phyloP scores from a whole-genome alignment of 1,284 basidiomycete genomes.

The Austroboletus niveus region DNA sequence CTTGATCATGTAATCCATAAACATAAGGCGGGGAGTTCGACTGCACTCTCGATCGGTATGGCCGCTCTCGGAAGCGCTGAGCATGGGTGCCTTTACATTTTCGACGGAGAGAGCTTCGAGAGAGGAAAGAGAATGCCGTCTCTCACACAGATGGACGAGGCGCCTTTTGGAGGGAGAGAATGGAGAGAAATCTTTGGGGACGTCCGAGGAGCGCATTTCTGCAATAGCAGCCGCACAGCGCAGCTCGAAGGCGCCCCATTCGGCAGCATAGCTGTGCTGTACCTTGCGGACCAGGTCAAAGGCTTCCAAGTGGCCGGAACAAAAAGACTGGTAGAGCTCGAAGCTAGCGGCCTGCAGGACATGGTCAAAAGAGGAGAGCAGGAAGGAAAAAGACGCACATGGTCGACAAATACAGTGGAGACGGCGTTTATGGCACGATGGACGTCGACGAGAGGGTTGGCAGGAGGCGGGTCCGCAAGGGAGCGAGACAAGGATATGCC shows the following conservation, averaged over 20 bases:
- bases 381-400: constrained; percentile 44
- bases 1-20: constrained; percentile 86
- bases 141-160: constrained; percentile 26
- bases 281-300: constrained; percentile 67
- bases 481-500: constrained; percentile 41
- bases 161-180: constrained; percentile 16
- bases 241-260: constrained; percentile 83
- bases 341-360: constrained; percentile 67
- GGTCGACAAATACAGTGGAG: constrained; percentile 62
- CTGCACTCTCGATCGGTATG: constrained; percentile 16
- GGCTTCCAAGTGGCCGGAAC: constrained; percentile 80
- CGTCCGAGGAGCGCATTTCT: constrained; percentile 33
- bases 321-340: constrained; percentile 78
- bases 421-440: constrained; percentile 53
- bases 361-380: constrained; percentile 3
- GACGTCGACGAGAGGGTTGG: constrained; percentile 11
- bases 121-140: constrained; percentile 35
- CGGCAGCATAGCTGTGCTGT: constrained; percentile 56
- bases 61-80: constrained; percentile 29
- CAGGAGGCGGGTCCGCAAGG: constrained; percentile 4
- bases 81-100: constrained; percentile 27
- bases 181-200: constrained; percentile 1
- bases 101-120: constrained; percentile 25
- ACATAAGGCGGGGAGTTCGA: constrained; percentile 47
- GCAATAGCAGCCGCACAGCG: constrained; percentile 57